Evolutionary conservation across 345 rosid species (phyloP), one percentile per base, ranked within the genome.

Genomic region (Citrus maxima): DNA sequence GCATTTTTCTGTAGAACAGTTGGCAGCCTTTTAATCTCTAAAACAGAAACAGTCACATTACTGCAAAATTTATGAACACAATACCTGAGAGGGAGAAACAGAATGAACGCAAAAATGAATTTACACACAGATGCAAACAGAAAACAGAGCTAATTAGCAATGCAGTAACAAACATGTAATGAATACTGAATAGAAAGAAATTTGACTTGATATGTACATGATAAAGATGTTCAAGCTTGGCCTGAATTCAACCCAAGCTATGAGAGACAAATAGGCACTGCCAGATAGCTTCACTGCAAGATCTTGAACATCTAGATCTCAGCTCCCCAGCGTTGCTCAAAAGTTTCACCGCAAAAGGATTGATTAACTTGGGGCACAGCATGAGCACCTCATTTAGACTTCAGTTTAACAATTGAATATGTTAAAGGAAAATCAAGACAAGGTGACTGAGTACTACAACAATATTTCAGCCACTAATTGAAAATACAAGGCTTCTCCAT

Each of bases 1-100:
- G 99, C 95, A 84, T 95, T 93, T 90, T 93, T 93, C 98, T 95
- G 93, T 86, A 87, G 72, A 67, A 40, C 7, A 54, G 37, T 40
- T 54, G 16, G 66, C 65, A 76, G 22, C 18, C 10, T 67, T 55
- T 35, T 66, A 22, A 54, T 19, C 34, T 35, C 27, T 59, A 35
- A 56, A 54, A 32, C n/a, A 38, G 46, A 54, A 64, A 14, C 58
- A 54, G 22, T 54, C 22, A 2, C 58, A 54, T 54, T 54, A 54
- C 22, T 0, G 7, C 6, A 18, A 54, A 54, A 54, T 54, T 18
- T 54, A 18, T 54, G 1, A 54, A 54, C 58, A 54, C 5, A 46
- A 46, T 1, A 46, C 51, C 14, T 46, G 51, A 46, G 16, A 42
- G 18, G 51, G 51, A 46, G 51, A 46, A 42, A 46, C 51, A 46